These are phyloP conservation scores for Yamadazyma takamatsuzukensis DNA, from an alignment of 805 yeast genomes.

Conservation along the genomic window DNA sequence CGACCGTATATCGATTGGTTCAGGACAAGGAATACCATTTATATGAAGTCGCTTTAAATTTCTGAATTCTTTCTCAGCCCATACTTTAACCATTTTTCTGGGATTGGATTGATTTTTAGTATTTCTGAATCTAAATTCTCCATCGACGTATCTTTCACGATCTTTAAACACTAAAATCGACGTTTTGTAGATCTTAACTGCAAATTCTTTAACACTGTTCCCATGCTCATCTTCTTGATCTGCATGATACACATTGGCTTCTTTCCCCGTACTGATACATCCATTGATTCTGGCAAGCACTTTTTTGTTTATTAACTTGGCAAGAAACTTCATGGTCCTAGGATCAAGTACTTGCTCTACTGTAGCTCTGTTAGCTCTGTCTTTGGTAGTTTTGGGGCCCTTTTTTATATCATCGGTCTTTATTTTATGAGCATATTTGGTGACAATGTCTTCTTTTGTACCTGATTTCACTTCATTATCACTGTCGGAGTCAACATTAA, in stretches of 20 bases:
- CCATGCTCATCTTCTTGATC: constrained; percentile 66
- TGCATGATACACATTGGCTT: constrained; percentile 87
- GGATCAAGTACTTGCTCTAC: constrained; percentile 97
- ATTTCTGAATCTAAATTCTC: constrained; percentile 89
- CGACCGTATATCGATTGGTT: constrained; percentile 81
- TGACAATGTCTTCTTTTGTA: constrained; percentile 46
- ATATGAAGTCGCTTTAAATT: constrained; percentile 78
- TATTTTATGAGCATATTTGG: constrained; percentile 62
- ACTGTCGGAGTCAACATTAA: constrained; percentile 15
- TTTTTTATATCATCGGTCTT: constrained; percentile 59
- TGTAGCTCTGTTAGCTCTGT: constrained; percentile 91
- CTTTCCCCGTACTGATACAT: constrained; percentile 94
- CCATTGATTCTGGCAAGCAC: constrained; percentile 85
- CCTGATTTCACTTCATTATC: too few species aligned
- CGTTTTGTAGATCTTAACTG: constrained; percentile 93
- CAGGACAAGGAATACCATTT: constrained; percentile 88
- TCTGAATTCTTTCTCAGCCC: constrained; percentile 98
- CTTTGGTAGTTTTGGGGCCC: constrained; percentile 62
- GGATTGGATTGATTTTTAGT: constrained; percentile 86
- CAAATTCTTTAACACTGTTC: constrained; percentile 53
- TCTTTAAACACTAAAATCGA: constrained; percentile 96
- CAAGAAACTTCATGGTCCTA: constrained; percentile 78
- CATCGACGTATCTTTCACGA: constrained; percentile 92
- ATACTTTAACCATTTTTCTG: constrained; percentile 92
- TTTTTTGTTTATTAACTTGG: constrained; percentile 79